Evolutionary conservation across 257 asterid species (phyloP), one percentile per base, ranked within the genome.

Genomic region (Gynochthodes officinalis): DNA sequence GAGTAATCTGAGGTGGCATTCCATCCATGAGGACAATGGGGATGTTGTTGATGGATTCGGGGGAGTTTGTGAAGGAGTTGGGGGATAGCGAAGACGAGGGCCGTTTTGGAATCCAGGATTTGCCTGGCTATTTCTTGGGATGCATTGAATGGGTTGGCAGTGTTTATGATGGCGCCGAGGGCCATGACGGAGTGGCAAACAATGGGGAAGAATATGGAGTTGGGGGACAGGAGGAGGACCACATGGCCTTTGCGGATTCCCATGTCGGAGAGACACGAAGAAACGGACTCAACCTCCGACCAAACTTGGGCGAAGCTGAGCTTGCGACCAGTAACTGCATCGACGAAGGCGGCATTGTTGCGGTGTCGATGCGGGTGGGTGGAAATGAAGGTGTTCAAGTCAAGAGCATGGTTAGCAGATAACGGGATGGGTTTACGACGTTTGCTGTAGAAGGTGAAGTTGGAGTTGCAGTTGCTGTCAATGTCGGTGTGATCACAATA

Each of bases 61-160:
- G 78, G 32, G 69, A 94, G 73, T 69, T 89, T 91, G 2, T 87
- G 87, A 69, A 91, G 78, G 23, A 91, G 89, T 2, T 82, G 79
- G 0, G 93, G 71, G 3, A 78, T 48, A 1, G 97, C 87, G 69
- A 94, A 94, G 5, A 90, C 91, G 39, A 94, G 81, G 5, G 84
- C 86, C 0, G 97, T 92, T 11, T 89, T 90, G 4, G 98, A 89
- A 82, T 94, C 96, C n/a, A 80, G n/a, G 69, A 94, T 80, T 81
- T 91, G 97, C 61, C 86, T 89, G 27, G 75, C 69, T 67, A 94
- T 86, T 73, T 94, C 98, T 1, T 80, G 70, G 62, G 85, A 1
- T 2, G 99, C 91, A 43, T 91, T 94, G 78, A 94, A 93, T 1
- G 97, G 99, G 23, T 94, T 94, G 28, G 97, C 85, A 72, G 99